Evolutionary conservation across 768 basidiomycete genomes (phyloP), one percentile per base, ranked within the genome.

Genomic region (Saitozyma podzolica): DNA sequence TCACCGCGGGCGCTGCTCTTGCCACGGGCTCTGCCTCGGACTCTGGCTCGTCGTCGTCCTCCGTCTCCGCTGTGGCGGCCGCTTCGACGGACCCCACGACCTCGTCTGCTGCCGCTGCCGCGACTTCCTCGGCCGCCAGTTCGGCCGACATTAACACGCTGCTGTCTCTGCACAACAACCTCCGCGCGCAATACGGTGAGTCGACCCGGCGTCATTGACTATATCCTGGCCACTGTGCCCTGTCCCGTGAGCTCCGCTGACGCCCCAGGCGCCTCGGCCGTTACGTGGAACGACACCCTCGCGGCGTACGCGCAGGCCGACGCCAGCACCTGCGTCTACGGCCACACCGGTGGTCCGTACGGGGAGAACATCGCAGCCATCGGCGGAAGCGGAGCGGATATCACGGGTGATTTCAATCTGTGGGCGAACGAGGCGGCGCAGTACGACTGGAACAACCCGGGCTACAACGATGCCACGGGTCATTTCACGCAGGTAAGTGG

Each of bases 241-340:
- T 5, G 45, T 47, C 45, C 11, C 19, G 9, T 3, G 42, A 43
- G 49, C 40, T 10, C 42, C 49, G 53, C 53, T 50, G 3, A 45
- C 13, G 17, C 8, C 9, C 40, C 29, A 70, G 88, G 87, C 50
- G 91, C 90, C n/a, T 51, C 75, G 0, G 63, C 84, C 8, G 80
- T 92, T 49, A 84, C 84, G 0, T 92, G 90, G 89, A 86, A 81
- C 74, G 80, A 85, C 58, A 75, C 78, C 3, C 76, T 88, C 50
- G 87, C 88, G 0, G 70, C 75, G 17, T 85, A 83, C 62, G 91
- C 90, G 6, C 85, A 87, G 71, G 74, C 83, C 59, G 89, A 88
- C 87, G 89, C 88, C 4, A 82, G 86, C 66, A 78, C 79, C 11
- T 92, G 91, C 73, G 72, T 82, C 4, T 89, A 88, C 76, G 37